Conservation (phyloP, 78 protist species). For the Dictyostelium firmibasis region DNA sequence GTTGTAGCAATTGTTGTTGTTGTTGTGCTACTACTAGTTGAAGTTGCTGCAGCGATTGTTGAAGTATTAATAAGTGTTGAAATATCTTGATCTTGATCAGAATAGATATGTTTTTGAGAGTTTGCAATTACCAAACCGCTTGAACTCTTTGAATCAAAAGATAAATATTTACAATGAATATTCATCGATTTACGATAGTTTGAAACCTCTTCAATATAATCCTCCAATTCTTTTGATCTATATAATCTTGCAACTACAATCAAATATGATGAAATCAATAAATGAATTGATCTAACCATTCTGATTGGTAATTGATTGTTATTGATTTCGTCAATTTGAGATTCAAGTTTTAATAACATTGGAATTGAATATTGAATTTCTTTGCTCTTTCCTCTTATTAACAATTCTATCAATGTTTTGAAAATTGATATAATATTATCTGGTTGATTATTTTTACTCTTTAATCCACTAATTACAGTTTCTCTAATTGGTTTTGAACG, state of each 20-base stretch:
- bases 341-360: constrained; percentile 43
- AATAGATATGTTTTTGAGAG: background rate
- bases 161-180: constrained; percentile 5
- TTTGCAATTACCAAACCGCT: background rate
- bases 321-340: background rate
- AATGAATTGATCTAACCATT: constrained; percentile 36
- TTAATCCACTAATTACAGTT: constrained; percentile 12
- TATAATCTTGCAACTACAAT: constrained; percentile 10
- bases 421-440: constrained; percentile 19
- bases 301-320: background rate
- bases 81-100: background rate
- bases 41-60: no score
- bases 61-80: background rate
- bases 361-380: constrained; percentile 53
- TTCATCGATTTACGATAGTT: background rate
- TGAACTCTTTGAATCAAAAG: background rate
- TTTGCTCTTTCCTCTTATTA: constrained; percentile 33
- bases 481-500: constrained; percentile 32
- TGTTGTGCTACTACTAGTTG: no score
- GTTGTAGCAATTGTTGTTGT: constrained; percentile 5
- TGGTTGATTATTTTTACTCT: constrained; percentile 32
- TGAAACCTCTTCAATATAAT: background rate
- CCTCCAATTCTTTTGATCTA: background rate
- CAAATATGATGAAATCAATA: constrained; percentile 20
- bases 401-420: constrained; percentile 17